Evolutionary conservation across 257 asterid species (phyloP).

Genomic region (Capsicum baccatum): DNA sequence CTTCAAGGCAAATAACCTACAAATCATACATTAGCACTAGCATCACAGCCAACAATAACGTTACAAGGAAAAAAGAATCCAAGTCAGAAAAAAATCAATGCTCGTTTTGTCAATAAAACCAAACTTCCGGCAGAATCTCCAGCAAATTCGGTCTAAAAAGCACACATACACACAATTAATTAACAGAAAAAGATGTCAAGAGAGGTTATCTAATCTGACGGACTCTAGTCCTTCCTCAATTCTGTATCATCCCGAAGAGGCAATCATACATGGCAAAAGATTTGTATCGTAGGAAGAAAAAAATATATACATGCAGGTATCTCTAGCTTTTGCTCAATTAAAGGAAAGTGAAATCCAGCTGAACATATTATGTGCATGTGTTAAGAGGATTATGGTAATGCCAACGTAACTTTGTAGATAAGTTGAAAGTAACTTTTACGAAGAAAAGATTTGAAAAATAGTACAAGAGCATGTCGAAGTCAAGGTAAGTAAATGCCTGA

Average conservation of each 20-base stretch:
- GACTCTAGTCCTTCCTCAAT: not conserved
- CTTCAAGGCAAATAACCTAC: slow-evolving; percentile 66
- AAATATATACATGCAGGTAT: not conserved
- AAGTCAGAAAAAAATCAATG: not conserved
- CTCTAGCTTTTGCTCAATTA: not conserved
- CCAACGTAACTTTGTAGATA: not conserved
- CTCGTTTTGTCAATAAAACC: not conserved
- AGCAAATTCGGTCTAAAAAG: not conserved
- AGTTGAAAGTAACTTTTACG: slow-evolving; percentile 17
- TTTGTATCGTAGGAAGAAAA: not conserved
- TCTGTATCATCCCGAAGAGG: not conserved
- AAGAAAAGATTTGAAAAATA: not conserved
- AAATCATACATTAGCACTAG: slow-evolving; percentile 35
- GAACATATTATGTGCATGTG: not conserved
- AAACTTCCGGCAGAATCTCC: not conserved
- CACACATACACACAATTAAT: not conserved
- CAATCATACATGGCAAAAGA: slow-evolving; percentile 3
- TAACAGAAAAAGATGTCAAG: not conserved
- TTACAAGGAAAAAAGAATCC: not conserved
- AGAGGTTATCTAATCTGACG: not conserved
- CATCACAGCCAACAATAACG: not conserved
- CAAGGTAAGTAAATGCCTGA: not conserved
- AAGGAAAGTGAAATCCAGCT: too few relatives aligned
- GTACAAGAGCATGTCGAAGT: not conserved
- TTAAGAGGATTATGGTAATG: not conserved